Evolutionary conservation across 768 basidiomycete genomes (phyloP), one percentile per base, ranked within the genome.

Genomic region (Mycena capillaripes): DNA sequence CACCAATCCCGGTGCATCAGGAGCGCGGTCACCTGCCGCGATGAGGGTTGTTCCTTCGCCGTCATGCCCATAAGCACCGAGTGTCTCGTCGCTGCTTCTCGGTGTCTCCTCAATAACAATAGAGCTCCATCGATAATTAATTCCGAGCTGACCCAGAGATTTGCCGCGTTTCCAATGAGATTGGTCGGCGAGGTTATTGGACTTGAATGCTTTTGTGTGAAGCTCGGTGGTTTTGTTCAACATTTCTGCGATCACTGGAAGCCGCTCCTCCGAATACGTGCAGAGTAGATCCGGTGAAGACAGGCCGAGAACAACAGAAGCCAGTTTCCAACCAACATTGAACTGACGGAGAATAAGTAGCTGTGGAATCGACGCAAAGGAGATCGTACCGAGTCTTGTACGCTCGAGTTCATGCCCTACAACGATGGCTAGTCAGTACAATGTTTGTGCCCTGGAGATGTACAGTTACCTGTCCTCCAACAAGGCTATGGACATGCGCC

Each of bases 111-210:
- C 30, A 21, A 25, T 17, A 9, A 25, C 32, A 2, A 21, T 55
- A 21, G 53, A 55, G 53, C 53, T 55, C 53, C 53, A 55, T 19
- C 53, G 30, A 34, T 55, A 55, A 32, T 55, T 55, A 25, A 55
- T 16, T 4, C 30, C 30, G 9, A 55, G 53, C 53, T 55, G 30
- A 32, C 21, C 30, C 17, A 55, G 53, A 5, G 30, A 21, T 34
- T 34, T 55, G 17, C 25, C 14, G 32, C 53, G 53, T n/a, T 55
- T 55, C 53, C 53, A 32, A 14, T 21, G 53, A 7, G 53, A 32
- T 9, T 21, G 17, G 9, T 55, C 30, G 17, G 30, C 30, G 2
- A 55, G 30, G 10, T 32, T 34, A 16, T 34, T 19, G 19, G 53
- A n/a, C 14, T 32, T 5, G 8, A 55, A 34, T 55, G 53, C 30